Percentiles rank a stretch among this genome's conserved stretches.
phyloP scores from a whole-genome alignment of 768 basidiomycete species.

The Termitomyces heimii region DNA sequence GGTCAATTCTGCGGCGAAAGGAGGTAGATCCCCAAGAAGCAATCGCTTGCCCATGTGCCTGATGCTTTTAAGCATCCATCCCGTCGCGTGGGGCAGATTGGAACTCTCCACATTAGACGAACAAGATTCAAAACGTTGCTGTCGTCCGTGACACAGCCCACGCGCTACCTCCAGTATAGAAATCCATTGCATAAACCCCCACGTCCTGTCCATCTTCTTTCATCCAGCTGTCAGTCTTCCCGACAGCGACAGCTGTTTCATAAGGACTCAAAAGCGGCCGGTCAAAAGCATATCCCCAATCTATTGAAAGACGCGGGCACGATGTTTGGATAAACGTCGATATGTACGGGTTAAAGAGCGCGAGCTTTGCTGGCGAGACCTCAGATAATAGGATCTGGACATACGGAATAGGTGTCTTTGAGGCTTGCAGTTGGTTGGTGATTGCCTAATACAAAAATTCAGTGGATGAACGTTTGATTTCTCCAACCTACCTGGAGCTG shows the following conservation, averaged over 20 bases:
- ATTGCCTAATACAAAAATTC: conserved; percentile 47
- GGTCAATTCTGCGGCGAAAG: background rate
- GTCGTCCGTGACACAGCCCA: conserved; percentile 68
- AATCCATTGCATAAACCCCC: conserved; percentile 91
- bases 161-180: conserved; percentile 77
- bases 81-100: background rate
- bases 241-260: conserved; percentile 84
- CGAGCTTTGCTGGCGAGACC: conserved; percentile 90
- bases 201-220: conserved; percentile 25
- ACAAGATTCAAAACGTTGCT: conserved; percentile 31
- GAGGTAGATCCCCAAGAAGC: background rate
- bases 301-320: conserved; percentile 93
- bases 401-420: conserved; percentile 57
- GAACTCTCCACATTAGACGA: too few relatives aligned
- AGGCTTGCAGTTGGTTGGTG: conserved; percentile 57
- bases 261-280: conserved; percentile 88
- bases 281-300: conserved; percentile 97
- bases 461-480: background rate
- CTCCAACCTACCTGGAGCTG: conserved; percentile 64
- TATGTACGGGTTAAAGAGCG: conserved; percentile 75
- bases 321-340: conserved; percentile 94
- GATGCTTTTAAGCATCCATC: background rate
- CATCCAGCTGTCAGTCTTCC: conserved; percentile 63
- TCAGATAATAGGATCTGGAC: conserved; percentile 93
- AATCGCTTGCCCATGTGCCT: background rate